A percentile compares a stretch with the other conserved stretches of the same genome.
Evolutionary conservation across 2,329 filamentous ascomycete species (phyloP).

Genomic region (Colletotrichum scovillei): DNA sequence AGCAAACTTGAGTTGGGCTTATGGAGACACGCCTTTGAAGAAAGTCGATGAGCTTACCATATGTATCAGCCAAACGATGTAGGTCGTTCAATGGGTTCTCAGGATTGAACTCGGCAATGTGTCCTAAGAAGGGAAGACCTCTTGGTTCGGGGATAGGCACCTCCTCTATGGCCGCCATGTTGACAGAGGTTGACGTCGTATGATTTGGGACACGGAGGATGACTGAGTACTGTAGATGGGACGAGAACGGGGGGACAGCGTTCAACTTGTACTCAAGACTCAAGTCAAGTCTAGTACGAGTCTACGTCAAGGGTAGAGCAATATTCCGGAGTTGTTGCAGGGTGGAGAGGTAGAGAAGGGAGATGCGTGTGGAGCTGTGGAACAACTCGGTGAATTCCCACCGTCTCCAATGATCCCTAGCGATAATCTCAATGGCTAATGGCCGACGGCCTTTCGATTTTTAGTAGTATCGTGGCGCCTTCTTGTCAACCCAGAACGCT

Average conservation of each 20-base stretch:
- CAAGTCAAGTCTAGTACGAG: not conserved
- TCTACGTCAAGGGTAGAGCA: not conserved
- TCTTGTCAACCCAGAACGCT: not conserved
- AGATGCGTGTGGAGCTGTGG: not conserved
- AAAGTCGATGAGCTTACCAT: slow-evolving; percentile 60
- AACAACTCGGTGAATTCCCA: not conserved
- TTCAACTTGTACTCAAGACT: not conserved
- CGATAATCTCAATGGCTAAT: not conserved
- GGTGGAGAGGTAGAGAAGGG: not conserved
- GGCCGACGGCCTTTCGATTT: not conserved
- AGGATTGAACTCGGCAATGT: slow-evolving; percentile 71
- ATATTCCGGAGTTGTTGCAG: not conserved
- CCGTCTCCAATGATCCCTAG: not conserved
- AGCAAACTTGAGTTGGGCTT: not conserved
- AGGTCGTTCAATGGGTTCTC: slow-evolving; percentile 68
- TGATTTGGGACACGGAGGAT: not conserved
- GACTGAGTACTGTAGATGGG: too few relatives aligned
- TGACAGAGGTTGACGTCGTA: not conserved
- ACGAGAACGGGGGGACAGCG: not conserved
- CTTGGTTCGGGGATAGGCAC: slow-evolving; percentile 57
- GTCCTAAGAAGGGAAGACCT: slow-evolving; percentile 74
- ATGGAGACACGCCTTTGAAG: too few relatives aligned
- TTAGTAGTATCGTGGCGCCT: not conserved
- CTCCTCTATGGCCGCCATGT: slow-evolving; percentile 41
- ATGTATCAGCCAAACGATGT: slow-evolving; percentile 68